Base-by-base conservation (phyloP, 169 alveolate species). In the Theileria parva region DNA sequence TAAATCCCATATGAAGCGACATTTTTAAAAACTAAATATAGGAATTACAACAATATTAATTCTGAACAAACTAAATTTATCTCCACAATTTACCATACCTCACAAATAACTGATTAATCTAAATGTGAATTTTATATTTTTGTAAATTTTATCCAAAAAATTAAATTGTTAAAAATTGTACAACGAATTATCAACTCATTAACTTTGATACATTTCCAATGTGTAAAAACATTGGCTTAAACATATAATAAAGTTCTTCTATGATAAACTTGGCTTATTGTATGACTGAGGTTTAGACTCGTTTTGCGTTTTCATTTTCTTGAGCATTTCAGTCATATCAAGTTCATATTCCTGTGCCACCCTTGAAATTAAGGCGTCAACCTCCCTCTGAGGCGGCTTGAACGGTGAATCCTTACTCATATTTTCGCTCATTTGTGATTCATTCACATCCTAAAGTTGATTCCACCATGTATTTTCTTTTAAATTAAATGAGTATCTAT, bases 1-100 rank as follows among this genome's bases (percentile, higher is more conserved):
- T 95, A 73, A 96, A 87, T 79, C 96, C 98, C 91, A 96, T 90
- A 86, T 95, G 96, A 85, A 97, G 95, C 74, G 98, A 94, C 98
- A 95, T 94, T 75, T 83, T 93, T 70, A 21, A 23, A 48, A 12
- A 8, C 27, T 21, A 50, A 72, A 53, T 27, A 61, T 61, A 32
- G 76, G 76, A 68, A 30, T 68, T 68, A 23, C 32, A 48, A 68
- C 44, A 68, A 68, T 48, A 68, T 28, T 28, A 13, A 19, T 25
- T 9, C 32, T 19, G 32, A 61, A 61, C n/a, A 11, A 27, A 61
- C 27, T n/a, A 61, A 8, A 23, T 61, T 27, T 34, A 9, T 25
- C 69, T 61, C 19, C 30, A 67, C 19, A 50, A 15, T 27, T 67
- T 25, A 13, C 28, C 61, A 6, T 55, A 67, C 75, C 75, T 67